A percentile compares a stretch with the other conserved stretches of the same genome.
Conservation (phyloP, 2,329 filamentous ascomycete species). For the Ramularia collo-cygni region DNA sequence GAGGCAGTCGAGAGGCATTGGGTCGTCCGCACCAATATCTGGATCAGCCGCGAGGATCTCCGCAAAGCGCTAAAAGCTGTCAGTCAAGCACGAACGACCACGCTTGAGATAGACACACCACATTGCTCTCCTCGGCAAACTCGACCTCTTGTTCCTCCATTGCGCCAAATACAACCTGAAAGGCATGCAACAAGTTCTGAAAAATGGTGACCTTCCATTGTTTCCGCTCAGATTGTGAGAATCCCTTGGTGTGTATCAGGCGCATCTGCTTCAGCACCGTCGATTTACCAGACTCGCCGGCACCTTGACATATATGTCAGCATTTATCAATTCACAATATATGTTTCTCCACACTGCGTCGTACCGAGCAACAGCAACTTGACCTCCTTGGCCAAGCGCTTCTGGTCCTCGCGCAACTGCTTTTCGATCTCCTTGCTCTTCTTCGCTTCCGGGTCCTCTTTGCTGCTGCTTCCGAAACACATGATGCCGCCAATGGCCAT, state of each 20-base stretch:
- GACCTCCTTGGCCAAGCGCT: constrained; percentile 76
- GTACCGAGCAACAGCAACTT: constrained; percentile 89
- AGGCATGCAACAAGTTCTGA: constrained; percentile 86
- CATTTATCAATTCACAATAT: constrained; percentile 1
- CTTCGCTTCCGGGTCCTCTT: constrained; percentile 41
- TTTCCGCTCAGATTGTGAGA: constrained; percentile 79
- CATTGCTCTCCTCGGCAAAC: constrained; percentile 72
- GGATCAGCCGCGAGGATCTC: constrained; percentile 69
- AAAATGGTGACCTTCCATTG: constrained; percentile 96
- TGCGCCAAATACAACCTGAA: constrained; percentile 81
- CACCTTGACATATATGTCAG: constrained; percentile 54
- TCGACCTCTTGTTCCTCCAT: constrained; percentile 79
- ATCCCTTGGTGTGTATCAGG: constrained; percentile 89
- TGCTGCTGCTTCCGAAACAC: constrained; percentile 44
- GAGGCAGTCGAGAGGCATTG: constrained; percentile 70
- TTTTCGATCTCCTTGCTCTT: constrained; percentile 72
- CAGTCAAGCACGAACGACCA: constrained; percentile 21
- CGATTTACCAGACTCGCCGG: constrained; percentile 91
- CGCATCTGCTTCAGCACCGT: constrained; percentile 99
- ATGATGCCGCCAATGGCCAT: constrained; percentile 34
- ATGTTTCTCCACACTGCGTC: constrained; percentile 1
- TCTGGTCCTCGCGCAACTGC: constrained; percentile 78
- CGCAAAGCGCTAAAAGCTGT: constrained; percentile 61
- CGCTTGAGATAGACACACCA: constrained; percentile 50
- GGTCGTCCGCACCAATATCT: constrained; percentile 76